Conservation (phyloP, 2,329 filamentous ascomycete genomes). For the Beauveria pseudobassiana region DNA sequence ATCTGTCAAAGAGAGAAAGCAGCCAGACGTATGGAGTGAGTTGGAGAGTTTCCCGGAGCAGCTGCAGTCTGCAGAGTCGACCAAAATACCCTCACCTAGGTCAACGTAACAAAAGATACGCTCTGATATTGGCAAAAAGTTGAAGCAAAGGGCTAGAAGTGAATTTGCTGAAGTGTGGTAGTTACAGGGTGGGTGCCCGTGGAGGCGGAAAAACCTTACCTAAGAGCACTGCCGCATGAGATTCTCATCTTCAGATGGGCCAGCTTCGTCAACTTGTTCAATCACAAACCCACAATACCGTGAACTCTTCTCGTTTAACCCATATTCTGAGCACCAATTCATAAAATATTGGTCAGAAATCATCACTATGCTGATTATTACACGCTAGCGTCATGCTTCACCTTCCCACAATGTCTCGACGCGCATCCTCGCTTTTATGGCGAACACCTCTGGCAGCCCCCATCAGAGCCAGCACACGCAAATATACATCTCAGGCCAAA, state of each 20-base stretch:
- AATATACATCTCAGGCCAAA: not conserved
- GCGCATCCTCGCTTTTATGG: not conserved
- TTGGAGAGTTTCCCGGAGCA: too few species aligned
- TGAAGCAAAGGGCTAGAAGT: not conserved
- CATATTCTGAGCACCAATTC: not conserved
- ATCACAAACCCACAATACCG: not conserved
- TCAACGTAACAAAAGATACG: not conserved
- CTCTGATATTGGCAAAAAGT: not conserved
- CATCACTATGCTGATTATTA: not conserved
- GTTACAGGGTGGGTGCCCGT: not conserved
- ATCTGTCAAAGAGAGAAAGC: too few species aligned
- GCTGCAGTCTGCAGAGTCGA: too few species aligned
- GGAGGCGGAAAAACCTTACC: constrained; percentile 1
- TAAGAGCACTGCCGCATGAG: not conserved
- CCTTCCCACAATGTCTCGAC: not conserved
- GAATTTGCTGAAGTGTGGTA: not conserved
- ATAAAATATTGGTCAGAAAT: not conserved
- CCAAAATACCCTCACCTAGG: not conserved
- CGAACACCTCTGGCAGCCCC: not conserved
- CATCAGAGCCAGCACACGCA: not conserved
- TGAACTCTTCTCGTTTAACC: not conserved
- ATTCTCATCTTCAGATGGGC: not conserved
- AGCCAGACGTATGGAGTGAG: not conserved
- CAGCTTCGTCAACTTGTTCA: not conserved
- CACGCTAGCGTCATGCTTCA: not conserved